Percentiles rank a stretch among this genome's conserved stretches.
These are phyloP conservation scores for Fusarium graminum DNA, from an alignment of 2,329 filamentous ascomycete genomes.

Conservation along the genomic window DNA sequence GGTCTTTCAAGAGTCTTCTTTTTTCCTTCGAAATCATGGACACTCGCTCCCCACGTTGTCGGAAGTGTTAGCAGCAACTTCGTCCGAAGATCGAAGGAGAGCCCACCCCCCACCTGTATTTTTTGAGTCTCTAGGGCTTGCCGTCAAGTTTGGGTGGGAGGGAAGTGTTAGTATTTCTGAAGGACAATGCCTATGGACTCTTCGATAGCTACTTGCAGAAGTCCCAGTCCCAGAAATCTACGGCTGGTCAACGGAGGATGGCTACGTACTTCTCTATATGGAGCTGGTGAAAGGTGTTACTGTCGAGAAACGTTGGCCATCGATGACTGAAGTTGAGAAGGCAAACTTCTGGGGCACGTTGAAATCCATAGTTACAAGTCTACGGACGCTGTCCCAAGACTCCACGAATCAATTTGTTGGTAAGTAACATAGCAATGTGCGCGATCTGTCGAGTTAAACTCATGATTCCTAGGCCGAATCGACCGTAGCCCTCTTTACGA, in stretches of 20 bases:
- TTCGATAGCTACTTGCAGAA: not conserved
- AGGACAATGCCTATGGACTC: not conserved
- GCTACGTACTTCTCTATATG: constrained; percentile 20
- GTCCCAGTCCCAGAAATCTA: constrained; percentile 31
- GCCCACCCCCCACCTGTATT: not conserved
- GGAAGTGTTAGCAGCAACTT: no score
- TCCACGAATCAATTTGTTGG: constrained; percentile 15
- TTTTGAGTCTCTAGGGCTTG: fast-evolving
- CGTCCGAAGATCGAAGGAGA: not conserved
- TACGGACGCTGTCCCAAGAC: constrained; percentile 7
- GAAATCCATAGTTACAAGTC: not conserved
- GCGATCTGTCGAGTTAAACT: no score
- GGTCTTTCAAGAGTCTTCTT: not conserved
- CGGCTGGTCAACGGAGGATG: not conserved
- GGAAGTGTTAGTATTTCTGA: not conserved
- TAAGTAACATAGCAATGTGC: not conserved
- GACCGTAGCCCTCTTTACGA: no score
- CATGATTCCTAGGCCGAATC: no score
- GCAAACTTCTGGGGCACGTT: constrained; percentile 1
- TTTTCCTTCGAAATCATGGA: not conserved
- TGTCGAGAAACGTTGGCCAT: constrained; percentile 11
- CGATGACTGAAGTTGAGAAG: not conserved
- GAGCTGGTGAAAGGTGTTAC: constrained; percentile 5
- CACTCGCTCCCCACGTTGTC: not conserved
- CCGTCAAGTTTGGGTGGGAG: not conserved